Evolutionary conservation across 805 yeast species (phyloP), one percentile per base, ranked within the genome.

Genomic region (Starmerella stigmatis): DNA sequence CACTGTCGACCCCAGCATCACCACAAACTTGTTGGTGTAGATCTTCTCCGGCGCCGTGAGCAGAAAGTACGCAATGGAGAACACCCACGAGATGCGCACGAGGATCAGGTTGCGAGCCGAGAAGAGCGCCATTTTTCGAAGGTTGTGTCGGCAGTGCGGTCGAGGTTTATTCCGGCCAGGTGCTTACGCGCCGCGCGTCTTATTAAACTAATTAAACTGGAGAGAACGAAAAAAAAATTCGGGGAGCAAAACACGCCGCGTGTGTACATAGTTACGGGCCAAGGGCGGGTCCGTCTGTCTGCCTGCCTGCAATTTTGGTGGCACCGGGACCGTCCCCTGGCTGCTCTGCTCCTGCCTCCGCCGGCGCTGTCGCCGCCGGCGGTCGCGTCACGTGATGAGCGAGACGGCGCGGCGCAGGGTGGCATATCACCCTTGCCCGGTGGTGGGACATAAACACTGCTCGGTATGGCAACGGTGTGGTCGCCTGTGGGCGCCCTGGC

Each of bases 41-140:
- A 62, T 41, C n/a, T 46, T 37, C 26, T 32, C 40, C 9, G 66
- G 65, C 17, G 56, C 53, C 12, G 47, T 48, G 16, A 61, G 43
- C 38, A 63, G 47, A 45, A 57, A 58, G 47, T 44, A 60, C 3
- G 62, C 59, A 17, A 58, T 16, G 16, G 61, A 45, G 55, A 55
- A 46, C 26, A 59, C 56, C 41, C 55, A 44, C 12, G 51, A 42
- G 10, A 58, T 28, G 17, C 53, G 47, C 17, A 29, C 23, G 20
- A 45, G 30, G 16, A 48, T 42, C 5, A 48, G 49, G 22, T 47
- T 45, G 31, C 38, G 29, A 5, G 52, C 49, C 3, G 22, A 30
- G 21, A 48, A n/a, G 8, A 48, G n/a, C 12, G 17, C 45, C 45
- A 42, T 42, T 12, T 25, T 32, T n/a, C 12, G 11, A 35, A 13